Conservation (phyloP, 2,329 filamentous ascomycete genomes). For the Phyllosticta capitalensis region DNA sequence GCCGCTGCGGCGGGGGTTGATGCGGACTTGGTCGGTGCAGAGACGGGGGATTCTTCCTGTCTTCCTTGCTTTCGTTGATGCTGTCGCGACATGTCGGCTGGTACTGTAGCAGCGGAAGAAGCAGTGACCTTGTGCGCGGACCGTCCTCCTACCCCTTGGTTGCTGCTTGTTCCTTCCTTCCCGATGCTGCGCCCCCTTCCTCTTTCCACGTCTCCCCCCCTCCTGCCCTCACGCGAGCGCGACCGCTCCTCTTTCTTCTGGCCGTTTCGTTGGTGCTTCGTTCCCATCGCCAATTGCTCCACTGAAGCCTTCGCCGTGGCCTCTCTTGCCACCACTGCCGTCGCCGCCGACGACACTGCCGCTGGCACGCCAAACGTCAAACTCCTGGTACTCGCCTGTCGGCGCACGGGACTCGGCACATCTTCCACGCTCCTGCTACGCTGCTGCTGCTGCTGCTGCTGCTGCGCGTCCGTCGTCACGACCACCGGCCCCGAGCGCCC, state of each 20-base stretch:
- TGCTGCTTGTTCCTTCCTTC: background rate
- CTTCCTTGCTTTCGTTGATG: background rate
- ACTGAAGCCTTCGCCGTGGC: background rate
- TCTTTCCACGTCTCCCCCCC: background rate
- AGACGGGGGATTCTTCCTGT: background rate
- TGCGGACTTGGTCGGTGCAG: background rate
- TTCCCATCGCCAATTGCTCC: background rate
- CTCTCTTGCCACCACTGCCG: background rate
- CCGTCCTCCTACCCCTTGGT: too few species aligned
- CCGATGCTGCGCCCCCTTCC: background rate
- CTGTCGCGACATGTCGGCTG: too few species aligned
- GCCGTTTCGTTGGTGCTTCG: too few species aligned
- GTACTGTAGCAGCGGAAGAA: too few species aligned
- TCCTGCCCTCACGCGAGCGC: background rate
- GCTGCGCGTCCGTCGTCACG: background rate
- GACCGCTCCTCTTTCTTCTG: background rate
- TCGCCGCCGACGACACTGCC: background rate
- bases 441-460: background rate
- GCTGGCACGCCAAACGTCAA: background rate
- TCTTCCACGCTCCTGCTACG: constrained; percentile 4
- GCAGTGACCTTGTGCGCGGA: too few species aligned
- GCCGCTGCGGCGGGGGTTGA: background rate
- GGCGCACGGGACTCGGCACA: constrained; percentile 1
- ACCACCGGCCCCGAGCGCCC: background rate
- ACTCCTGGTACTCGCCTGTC: constrained; percentile 1